phyloP scores from a whole-genome alignment of 352 stramenopile genomes.

The Phytophthora colocasiae region DNA sequence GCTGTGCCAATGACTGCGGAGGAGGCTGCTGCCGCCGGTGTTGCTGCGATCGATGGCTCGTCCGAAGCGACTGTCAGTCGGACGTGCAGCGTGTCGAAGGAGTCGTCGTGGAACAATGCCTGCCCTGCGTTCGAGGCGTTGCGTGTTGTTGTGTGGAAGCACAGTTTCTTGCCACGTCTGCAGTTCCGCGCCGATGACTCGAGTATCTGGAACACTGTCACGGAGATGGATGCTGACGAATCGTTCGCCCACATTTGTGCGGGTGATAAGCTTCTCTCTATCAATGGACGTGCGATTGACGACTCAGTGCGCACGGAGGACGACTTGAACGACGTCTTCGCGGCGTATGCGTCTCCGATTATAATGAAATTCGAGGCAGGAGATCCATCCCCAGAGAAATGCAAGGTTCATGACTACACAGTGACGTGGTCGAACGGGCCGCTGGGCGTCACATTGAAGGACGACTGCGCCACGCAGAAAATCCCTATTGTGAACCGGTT shows the following conservation, averaged over 20 bases:
- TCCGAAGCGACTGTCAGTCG: slow-evolving; percentile 27
- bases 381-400: slow-evolving; percentile 53
- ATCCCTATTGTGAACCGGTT: slow-evolving; percentile 89
- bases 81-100: slow-evolving; percentile 68
- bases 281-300: slow-evolving; percentile 80
- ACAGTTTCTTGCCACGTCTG: slow-evolving; percentile 83
- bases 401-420: slow-evolving; percentile 84
- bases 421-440: slow-evolving; percentile 90
- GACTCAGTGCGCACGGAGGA: slow-evolving; percentile 64
- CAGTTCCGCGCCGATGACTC: slow-evolving; percentile 54
- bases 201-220: slow-evolving; percentile 72
- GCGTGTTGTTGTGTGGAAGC: slow-evolving; percentile 89
- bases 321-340: slow-evolving; percentile 79
- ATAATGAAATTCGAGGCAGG: slow-evolving; percentile 86
- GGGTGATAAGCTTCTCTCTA: slow-evolving; percentile 75
- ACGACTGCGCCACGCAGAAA: slow-evolving; percentile 86
- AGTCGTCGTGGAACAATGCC: slow-evolving; percentile 87
- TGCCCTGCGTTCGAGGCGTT: slow-evolving; percentile 77
- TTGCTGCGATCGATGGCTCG: slow-evolving; percentile 31
- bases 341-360: slow-evolving; percentile 72
- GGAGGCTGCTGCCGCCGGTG: slow-evolving; percentile 22
- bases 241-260: slow-evolving; percentile 79
- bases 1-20: slow-evolving; percentile 31
- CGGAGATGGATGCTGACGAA: slow-evolving; percentile 79
- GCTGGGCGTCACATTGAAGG: slow-evolving; percentile 85